phyloP scores from a whole-genome alignment of 73 alveolate genomes.

The Paramecium octaurelia region DNA sequence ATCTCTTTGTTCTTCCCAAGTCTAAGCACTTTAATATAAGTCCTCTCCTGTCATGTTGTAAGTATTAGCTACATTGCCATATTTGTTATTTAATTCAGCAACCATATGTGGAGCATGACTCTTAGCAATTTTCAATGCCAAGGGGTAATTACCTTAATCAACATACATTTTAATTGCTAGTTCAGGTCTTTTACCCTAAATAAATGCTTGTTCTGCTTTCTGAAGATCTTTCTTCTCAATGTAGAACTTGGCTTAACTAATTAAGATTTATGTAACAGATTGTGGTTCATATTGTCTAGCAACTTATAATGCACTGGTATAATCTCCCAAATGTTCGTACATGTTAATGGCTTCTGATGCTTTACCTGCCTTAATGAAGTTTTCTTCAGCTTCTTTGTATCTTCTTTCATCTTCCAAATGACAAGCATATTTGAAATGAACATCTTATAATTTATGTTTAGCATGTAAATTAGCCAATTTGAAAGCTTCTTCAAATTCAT shows the following conservation, averaged over 20 bases:
- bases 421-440: conserved; percentile 95
- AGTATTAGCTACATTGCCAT: conserved; percentile 67
- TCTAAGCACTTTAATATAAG: conserved; percentile 87
- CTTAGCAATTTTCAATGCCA: conserved; percentile 96
- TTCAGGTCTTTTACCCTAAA: conserved; percentile 95
- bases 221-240: conserved; percentile 92
- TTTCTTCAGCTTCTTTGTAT: conserved; percentile 99
- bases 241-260: conserved; percentile 92
- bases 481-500: conserved; percentile 96
- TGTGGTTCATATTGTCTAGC: conserved; percentile 95
- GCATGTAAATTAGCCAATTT: conserved; percentile 94
- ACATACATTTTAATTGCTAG: conserved; percentile 92
- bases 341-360: conserved; percentile 99
- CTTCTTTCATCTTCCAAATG: conserved; percentile 96
- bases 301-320: conserved; percentile 97
- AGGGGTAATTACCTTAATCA: conserved; percentile 83
- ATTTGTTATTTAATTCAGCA: conserved; percentile 80
- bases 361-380: conserved; percentile 97
- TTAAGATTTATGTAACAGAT: conserved; percentile 80
- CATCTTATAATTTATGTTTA: conserved; percentile 94
- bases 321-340: conserved; percentile 96
- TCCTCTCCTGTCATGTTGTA: conserved; percentile 82
- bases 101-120: conserved; percentile 98
- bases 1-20: conserved; percentile 97
- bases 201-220: conserved; percentile 96